Evolutionary conservation across 805 yeast species (phyloP).

Genomic region (Wickerhamiella lipophila): DNA sequence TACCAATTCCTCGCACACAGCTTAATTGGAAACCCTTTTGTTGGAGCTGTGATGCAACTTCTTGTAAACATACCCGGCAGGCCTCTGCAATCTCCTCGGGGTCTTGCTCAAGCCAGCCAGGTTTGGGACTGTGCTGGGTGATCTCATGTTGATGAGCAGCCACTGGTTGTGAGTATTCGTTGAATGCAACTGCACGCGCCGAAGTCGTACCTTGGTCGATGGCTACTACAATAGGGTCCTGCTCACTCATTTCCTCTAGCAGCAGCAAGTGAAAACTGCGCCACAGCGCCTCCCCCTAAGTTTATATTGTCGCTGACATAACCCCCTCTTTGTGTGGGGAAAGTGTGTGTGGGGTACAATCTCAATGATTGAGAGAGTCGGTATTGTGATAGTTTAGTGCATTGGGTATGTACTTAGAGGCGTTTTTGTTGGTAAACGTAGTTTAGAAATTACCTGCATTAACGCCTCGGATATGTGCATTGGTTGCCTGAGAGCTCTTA

Average conservation of each 20-base stretch:
- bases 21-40: constrained; percentile 24
- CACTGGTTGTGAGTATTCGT: constrained; percentile 58
- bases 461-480: too few relatives aligned
- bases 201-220: constrained; percentile 87
- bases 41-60: constrained; percentile 27
- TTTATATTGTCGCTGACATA: neutral
- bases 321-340: neutral
- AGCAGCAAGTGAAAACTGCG: constrained; percentile 2
- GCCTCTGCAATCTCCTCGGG: constrained; percentile 72
- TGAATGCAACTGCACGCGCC: constrained; percentile 74
- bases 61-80: constrained; percentile 57
- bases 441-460: too few relatives aligned
- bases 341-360: neutral
- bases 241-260: constrained; percentile 6
- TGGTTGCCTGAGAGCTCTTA: too few relatives aligned
- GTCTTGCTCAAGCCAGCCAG: constrained; percentile 81
- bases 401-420: neutral
- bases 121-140: constrained; percentile 34
- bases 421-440: too few relatives aligned
- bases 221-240: constrained; percentile 29
- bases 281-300: constrained; percentile 2
- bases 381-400: too few relatives aligned
- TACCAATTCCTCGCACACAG: constrained; percentile 62
- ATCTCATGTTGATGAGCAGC: constrained; percentile 87
- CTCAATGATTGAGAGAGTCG: neutral